Percentiles rank a stretch among this genome's conserved stretches.
phyloP scores from a whole-genome alignment of 257 asterid genomes.

The Petunia axillaris region DNA sequence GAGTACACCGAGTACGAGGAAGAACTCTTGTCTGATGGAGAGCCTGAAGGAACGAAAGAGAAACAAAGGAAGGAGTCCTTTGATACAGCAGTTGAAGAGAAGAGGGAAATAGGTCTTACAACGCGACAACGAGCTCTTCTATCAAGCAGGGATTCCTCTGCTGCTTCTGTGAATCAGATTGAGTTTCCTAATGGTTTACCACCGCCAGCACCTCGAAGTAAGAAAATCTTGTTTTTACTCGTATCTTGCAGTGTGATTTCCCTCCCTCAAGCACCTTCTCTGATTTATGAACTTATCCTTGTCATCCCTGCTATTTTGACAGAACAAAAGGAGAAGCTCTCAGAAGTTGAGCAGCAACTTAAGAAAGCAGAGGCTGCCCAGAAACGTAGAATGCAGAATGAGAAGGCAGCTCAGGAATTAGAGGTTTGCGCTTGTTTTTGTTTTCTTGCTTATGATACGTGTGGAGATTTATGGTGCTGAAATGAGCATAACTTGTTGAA shows the following conservation, averaged over 20 bases:
- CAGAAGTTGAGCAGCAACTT: conserved; percentile 50
- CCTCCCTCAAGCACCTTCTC: neutral
- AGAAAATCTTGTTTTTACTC: conserved; percentile 24
- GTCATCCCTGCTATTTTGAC: conserved; percentile 3
- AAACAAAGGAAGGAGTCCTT: conserved; percentile 61
- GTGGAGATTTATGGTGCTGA: neutral
- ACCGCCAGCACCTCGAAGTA: conserved; percentile 48
- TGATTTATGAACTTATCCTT: neutral
- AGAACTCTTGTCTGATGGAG: conserved; percentile 54
- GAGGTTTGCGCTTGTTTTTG: conserved; percentile 38
- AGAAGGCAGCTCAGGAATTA: conserved; percentile 46
- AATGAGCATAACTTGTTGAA: conserved; percentile 11
- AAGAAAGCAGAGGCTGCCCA: conserved; percentile 52
- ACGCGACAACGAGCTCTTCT: conserved; percentile 74
- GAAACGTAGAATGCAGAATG: conserved; percentile 47
- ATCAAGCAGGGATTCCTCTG: conserved; percentile 40
- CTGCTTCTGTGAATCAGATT: conserved; percentile 37
- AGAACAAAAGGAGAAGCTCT: conserved; percentile 52
- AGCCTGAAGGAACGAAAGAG: conserved; percentile 57
- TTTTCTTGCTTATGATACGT: neutral
- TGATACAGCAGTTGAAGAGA: conserved; percentile 62
- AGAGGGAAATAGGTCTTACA: conserved; percentile 77
- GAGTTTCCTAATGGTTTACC: conserved; percentile 52
- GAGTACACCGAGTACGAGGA: conserved; percentile 62
- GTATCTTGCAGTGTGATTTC: neutral